Evolutionary conservation across 495 filamentous ascomycete genomes (phyloP).

Genomic region (Cercophora newfieldiana): DNA sequence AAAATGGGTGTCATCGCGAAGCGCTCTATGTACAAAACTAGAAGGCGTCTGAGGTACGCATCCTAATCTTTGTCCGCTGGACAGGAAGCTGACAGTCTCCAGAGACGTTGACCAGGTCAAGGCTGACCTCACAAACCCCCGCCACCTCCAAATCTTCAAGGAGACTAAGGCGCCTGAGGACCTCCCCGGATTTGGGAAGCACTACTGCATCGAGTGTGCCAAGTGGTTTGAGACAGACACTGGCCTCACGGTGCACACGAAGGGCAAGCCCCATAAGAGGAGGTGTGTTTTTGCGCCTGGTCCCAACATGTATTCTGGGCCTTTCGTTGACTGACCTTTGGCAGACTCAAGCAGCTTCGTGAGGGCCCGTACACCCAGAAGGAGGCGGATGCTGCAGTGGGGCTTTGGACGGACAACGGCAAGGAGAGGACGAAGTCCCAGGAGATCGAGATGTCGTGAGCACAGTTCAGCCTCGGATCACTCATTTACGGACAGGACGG

Average conservation of each 20-base stretch:
- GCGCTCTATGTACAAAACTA: conserved; percentile 60
- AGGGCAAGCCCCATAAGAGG: conserved; percentile 90
- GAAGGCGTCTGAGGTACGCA: conserved; percentile 50
- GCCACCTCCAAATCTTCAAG: conserved; percentile 76
- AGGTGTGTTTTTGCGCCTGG: conserved; percentile 55
- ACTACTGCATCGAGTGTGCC: conserved; percentile 90
- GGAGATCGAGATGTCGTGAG: conserved; percentile 33
- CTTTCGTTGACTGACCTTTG: conserved; percentile 29
- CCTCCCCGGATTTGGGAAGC: conserved; percentile 76
- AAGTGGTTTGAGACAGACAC: conserved; percentile 93
- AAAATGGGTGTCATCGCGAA: conserved; percentile 56
- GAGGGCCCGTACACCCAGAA: conserved; percentile 86
- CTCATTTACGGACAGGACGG: neutral
- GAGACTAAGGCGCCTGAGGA: conserved; percentile 80
- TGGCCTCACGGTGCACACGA: conserved; percentile 71
- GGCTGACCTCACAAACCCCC: conserved; percentile 70
- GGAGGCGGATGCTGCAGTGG: conserved; percentile 78
- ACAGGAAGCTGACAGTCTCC: conserved; percentile 12
- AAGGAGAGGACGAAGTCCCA: conserved; percentile 23
- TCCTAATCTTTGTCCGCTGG: neutral
- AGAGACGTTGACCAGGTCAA: conserved; percentile 90
- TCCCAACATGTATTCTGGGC: too few relatives aligned
- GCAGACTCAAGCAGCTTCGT: conserved; percentile 72
- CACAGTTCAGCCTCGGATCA: neutral
- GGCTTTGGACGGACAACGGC: conserved; percentile 43